Base-by-base conservation (phyloP, 306 rosid genomes). In the Alnus rubra region DNA sequence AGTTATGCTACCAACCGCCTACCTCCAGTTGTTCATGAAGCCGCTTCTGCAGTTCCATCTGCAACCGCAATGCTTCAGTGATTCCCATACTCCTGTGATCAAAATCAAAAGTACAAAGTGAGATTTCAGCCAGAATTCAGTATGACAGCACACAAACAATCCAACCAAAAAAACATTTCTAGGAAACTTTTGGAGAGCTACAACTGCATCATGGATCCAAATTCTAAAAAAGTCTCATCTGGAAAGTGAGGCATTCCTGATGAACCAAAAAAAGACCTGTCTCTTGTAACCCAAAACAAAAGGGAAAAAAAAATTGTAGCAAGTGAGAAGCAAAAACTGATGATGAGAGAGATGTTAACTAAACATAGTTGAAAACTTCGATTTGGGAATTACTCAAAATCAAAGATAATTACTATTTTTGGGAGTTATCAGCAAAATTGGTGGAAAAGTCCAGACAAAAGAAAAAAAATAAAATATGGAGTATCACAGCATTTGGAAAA, bases 11-110 rank as follows among this genome's bases (percentile, higher is more conserved):
- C 78, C 58, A 69, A 70, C n/a, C 42, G 45, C 84, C 81, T 79
- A 95, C 99, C 98, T 95, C 99, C 42, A 95, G 98, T 83, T 93
- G 99, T 75, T 95, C 99, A 59, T 95, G 99, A 73, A 95, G 99
- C 84, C 89, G 90, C 87, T 95, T 95, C 89, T 95, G 99, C 85
- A 95, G 96, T 77, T 95, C 99, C 89, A 95, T 91, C 83, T 95
- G 99, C 86, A 95, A 84, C 67, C 94, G 87, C 88, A 95, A 84
- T 49, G 99, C 93, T 82, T 93, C 99, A 11, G 97, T 91, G 79
- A 95, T 93, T 49, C 94, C 99, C 82, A 84, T 74, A 81, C 91
- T 87, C 92, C 99, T 91, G 89, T 47, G 39, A 76, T 70, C 69
- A 71, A 76, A 79, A 37, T 50, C 12, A 60, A 64, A 80, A 62